Base-by-base conservation (phyloP, 768 basidiomycete genomes). In the Rhizopogon roseolus region DNA sequence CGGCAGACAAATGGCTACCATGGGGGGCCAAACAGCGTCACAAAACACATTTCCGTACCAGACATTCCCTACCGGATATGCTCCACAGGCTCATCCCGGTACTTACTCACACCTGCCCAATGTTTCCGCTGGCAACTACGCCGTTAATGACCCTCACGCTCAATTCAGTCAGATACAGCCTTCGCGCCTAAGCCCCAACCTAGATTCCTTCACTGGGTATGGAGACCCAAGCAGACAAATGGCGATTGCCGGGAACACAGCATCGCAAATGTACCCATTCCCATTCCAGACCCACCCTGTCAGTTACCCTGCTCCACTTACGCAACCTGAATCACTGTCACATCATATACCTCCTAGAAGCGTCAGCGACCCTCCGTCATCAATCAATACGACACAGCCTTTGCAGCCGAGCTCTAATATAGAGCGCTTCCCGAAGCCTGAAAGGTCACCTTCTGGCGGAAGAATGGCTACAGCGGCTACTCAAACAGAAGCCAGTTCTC, bases 1-100 rank as follows among this genome's bases (percentile, higher is more conserved):
- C 34, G 68, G 71, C 36, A 76, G 75, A 41, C 73, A 77, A 29
- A 85, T 85, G 64, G 81, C 81, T 7, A 73, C 73, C 2, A 74
- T 78, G 74, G 79, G 79, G 14, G 80, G 78, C 19, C 52, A 66
- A 32, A 59, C 73, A 5, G 50, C 56, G 10, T 42, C 53, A 17
- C 28, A 4, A 8, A 8, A 29, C 28, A 29, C 28, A 29, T 29
- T 29, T 8, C 28, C 6, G 28, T 8, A 29, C 28, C 28, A 29
- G 28, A 6, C 6, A 1, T 7, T 29, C 17, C 70, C 74, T 8
- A 66, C 76, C 42, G 77, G 79, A 54, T 66, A 77, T 25, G 59
- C 50, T 51, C 5, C 54, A 64, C 49, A 58, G 57, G 44, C 53
- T 60, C 29, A 65, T 66, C 38, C 71, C 74, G 40, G 69, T 72